Conservation (phyloP, 768 basidiomycete genomes). For the Suillus subalutaceus region DNA sequence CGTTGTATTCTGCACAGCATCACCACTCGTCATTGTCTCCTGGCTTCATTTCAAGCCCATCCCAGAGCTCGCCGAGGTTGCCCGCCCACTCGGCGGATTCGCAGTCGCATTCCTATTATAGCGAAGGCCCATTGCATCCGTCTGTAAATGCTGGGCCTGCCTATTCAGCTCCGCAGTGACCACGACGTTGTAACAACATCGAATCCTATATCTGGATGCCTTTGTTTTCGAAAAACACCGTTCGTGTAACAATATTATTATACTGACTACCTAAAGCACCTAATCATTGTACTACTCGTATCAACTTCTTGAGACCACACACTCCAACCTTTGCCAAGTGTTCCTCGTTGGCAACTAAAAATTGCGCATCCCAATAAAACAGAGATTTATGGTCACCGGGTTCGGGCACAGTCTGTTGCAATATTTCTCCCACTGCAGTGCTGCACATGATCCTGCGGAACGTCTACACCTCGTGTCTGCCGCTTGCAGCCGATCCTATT, state of each 20-base stretch:
- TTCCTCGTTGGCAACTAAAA: constrained; percentile 15
- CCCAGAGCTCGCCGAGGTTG: constrained; percentile 33
- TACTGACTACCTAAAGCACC: constrained; percentile 35
- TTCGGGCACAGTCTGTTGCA: constrained; percentile 25
- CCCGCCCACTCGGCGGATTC: constrained; percentile 28
- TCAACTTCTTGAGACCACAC: constrained; percentile 30
- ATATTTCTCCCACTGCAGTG: constrained; percentile 19
- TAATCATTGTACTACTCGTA: constrained; percentile 24
- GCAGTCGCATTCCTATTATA: constrained; percentile 33
- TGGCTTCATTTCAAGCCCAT: constrained; percentile 32
- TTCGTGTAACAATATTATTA: constrained; percentile 35
- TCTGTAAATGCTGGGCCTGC: constrained; percentile 30
- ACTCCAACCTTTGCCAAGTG: constrained; percentile 11
- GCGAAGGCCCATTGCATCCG: constrained; percentile 30
- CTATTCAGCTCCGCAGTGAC: constrained; percentile 34
- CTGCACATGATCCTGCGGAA: constrained; percentile 23
- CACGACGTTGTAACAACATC: constrained; percentile 8
- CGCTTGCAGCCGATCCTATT: constrained; percentile 25
- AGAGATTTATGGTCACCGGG: constrained; percentile 20
- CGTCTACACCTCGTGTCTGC: constrained; percentile 25
- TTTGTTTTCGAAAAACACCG: constrained; percentile 18
- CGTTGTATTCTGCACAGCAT: constrained; percentile 35
- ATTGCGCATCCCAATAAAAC: constrained; percentile 25
- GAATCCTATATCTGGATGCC: constrained; percentile 13
- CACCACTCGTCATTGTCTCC: constrained; percentile 32